Conservation (phyloP, 1,284 basidiomycete genomes). For the Naganishia sp. region DNA sequence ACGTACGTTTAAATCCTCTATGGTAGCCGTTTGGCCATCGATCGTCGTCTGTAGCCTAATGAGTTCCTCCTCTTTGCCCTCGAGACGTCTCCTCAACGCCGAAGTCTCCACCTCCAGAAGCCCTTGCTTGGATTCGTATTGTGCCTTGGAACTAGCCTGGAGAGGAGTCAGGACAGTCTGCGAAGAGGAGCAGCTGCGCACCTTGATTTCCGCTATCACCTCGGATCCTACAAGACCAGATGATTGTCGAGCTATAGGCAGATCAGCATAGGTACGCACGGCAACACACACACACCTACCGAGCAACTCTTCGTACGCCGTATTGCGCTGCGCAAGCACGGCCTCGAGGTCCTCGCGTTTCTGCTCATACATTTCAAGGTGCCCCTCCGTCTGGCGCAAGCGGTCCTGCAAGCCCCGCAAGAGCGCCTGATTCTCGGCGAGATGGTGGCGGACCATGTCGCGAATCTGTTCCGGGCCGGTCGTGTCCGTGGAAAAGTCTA, state of each 20-base stretch:
- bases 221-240: constrained; percentile 72
- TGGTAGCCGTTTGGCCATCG: constrained; percentile 91
- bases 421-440: constrained; percentile 83
- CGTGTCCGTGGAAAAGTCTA: constrained; percentile 47
- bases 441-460: constrained; percentile 72
- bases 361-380: constrained; percentile 80
- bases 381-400: constrained; percentile 84
- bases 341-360: constrained; percentile 85
- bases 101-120: constrained; percentile 80
- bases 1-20: constrained; percentile 92
- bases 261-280: background rate
- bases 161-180: constrained; percentile 25
- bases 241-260: constrained; percentile 19
- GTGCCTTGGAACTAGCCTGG: constrained; percentile 88
- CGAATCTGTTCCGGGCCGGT: constrained; percentile 70
- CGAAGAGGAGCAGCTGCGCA: constrained; percentile 45
- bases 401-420: constrained; percentile 87
- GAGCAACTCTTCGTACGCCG: constrained; percentile 93
- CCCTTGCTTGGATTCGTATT: constrained; percentile 89
- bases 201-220: constrained; percentile 87
- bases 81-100: constrained; percentile 90
- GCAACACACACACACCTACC: constrained; percentile 57
- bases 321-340: constrained; percentile 76
- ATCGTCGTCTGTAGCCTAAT: constrained; percentile 80
- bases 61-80: constrained; percentile 81